These are phyloP conservation scores for Citrullus amarus DNA, from an alignment of 306 rosid species.

Conservation along the genomic window DNA sequence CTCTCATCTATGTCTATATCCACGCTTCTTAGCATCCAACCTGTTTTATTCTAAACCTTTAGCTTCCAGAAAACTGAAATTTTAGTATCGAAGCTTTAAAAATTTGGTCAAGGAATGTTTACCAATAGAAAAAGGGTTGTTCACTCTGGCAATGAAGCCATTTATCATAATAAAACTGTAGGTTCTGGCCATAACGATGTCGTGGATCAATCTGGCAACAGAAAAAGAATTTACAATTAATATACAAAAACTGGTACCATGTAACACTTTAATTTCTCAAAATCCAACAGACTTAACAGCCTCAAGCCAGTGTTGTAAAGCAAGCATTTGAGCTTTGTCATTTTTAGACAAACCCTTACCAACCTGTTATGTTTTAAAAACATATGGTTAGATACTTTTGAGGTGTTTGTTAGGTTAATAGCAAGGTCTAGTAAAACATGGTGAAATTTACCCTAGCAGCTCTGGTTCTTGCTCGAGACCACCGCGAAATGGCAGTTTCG, in stretches of 20 bases:
- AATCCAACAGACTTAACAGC: slow-evolving; percentile 18
- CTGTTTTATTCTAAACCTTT: slow-evolving; percentile 4
- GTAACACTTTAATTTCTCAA: neutral
- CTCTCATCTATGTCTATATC: neutral
- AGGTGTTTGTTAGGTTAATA: neutral
- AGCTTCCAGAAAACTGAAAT: neutral
- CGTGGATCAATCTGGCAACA: slow-evolving; percentile 33
- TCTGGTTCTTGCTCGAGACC: slow-evolving; percentile 17
- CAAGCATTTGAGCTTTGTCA: slow-evolving; percentile 31
- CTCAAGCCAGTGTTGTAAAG: slow-evolving; percentile 40
- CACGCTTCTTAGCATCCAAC: neutral
- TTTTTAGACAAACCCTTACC: slow-evolving; percentile 28
- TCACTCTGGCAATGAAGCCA: slow-evolving; percentile 23
- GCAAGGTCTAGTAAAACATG: neutral
- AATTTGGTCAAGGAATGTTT: neutral
- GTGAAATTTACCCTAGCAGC: slow-evolving; percentile 7
- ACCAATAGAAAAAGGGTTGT: slow-evolving; percentile 42
- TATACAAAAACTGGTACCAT: neutral
- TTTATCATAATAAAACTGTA: slow-evolving; percentile 27
- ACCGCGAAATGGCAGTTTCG: slow-evolving; percentile 13
- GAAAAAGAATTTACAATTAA: neutral
- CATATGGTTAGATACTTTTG: neutral
- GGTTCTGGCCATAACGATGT: slow-evolving; percentile 36
- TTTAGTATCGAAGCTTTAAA: neutral
- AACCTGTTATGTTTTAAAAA: slow-evolving; percentile 16